These are phyloP conservation scores for Cladorrhinum sp. DNA, from an alignment of 2,329 filamentous ascomycete species.

Conservation along the genomic window DNA sequence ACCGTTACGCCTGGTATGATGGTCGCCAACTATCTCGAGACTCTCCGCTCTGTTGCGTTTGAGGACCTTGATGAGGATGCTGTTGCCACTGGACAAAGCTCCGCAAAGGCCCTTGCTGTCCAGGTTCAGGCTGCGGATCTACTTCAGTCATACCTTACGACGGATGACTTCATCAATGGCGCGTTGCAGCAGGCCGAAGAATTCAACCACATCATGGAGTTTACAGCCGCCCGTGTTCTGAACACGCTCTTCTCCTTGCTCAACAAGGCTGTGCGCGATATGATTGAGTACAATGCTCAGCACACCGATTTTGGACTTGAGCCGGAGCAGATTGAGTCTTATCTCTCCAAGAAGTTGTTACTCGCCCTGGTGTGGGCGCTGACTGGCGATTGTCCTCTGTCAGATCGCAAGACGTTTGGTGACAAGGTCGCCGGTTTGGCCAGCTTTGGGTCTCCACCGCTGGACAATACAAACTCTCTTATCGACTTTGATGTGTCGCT, in stretches of 20 bases:
- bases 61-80: slow-evolving; percentile 95
- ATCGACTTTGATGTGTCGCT: slow-evolving; percentile 94
- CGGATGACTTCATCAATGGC: slow-evolving; percentile 76
- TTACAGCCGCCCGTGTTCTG: slow-evolving; percentile 83
- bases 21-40: slow-evolving; percentile 85
- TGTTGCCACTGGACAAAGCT: slow-evolving; percentile 69
- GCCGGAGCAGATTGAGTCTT: slow-evolving; percentile 82
- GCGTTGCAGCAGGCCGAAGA: slow-evolving; percentile 71
- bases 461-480: slow-evolving; percentile 76
- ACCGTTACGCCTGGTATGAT: slow-evolving; percentile 92
- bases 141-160: slow-evolving; percentile 69
- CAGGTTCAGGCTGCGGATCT: slow-evolving; percentile 79
- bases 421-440: slow-evolving; percentile 79
- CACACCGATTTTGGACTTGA: slow-evolving; percentile 93
- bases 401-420: slow-evolving; percentile 84
- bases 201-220: slow-evolving; percentile 98
- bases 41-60: slow-evolving; percentile 77
- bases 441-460: slow-evolving; percentile 77
- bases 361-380: slow-evolving; percentile 93
- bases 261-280: slow-evolving; percentile 87
- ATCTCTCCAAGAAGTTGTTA: slow-evolving; percentile 88
- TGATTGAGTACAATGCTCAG: slow-evolving; percentile 93
- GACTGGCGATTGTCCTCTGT: slow-evolving; percentile 87
- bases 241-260: slow-evolving; percentile 92
- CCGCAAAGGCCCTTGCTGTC: slow-evolving; percentile 73